phyloP scores from a whole-genome alignment of 169 alveolate genomes.

The Plasmodium adleri region DNA sequence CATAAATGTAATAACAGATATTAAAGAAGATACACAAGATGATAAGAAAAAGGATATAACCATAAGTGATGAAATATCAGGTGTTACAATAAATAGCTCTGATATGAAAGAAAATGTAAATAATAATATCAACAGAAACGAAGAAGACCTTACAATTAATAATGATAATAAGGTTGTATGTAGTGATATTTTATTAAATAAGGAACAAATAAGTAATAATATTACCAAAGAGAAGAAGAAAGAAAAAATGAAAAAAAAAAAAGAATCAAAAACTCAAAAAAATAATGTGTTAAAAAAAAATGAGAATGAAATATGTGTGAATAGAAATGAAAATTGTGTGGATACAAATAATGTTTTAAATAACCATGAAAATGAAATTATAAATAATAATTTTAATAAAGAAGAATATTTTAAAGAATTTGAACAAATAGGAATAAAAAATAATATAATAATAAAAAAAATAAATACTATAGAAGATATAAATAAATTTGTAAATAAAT shows the following conservation, averaged over 20 bases:
- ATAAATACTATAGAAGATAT: constrained; percentile 29
- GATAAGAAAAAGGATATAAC: too few relatives aligned
- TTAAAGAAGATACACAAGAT: too few relatives aligned
- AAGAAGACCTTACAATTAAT: too few relatives aligned
- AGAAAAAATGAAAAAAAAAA: background rate
- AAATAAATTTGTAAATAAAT: constrained; percentile 20
- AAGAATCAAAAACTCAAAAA: background rate
- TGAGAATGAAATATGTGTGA: background rate
- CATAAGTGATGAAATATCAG: too few relatives aligned
- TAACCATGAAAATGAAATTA: background rate
- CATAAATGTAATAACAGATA: too few relatives aligned
- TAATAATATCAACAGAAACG: too few relatives aligned
- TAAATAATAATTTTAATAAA: constrained; percentile 19
- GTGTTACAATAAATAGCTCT: too few relatives aligned
- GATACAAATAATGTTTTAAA: background rate
- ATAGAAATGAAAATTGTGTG: background rate
- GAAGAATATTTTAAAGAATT: constrained; percentile 56
- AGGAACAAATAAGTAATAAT: too few relatives aligned
- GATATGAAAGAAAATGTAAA: too few relatives aligned
- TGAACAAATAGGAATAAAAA: constrained; percentile 44
- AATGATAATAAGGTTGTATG: too few relatives aligned
- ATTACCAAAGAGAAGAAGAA: background rate
- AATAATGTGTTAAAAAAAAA: background rate
- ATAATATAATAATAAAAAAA: constrained; percentile 28
- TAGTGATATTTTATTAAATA: too few relatives aligned